Percentiles rank a stretch among this genome's conserved stretches.
These are phyloP conservation scores for Botrytis fragariae DNA, from an alignment of 2,329 filamentous ascomycete genomes.

Conservation along the genomic window DNA sequence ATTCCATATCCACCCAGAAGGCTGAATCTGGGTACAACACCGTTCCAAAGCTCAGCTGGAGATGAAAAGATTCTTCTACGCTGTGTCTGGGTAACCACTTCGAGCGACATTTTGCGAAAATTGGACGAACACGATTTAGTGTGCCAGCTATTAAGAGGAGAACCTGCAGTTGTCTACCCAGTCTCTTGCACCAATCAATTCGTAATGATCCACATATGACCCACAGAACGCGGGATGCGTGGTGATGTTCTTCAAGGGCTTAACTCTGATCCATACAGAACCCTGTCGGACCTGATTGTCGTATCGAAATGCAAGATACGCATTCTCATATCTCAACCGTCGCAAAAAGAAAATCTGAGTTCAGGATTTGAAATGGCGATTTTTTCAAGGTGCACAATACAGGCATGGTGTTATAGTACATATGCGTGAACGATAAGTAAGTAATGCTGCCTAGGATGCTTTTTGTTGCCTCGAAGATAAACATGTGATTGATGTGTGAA, in stretches of 20 bases:
- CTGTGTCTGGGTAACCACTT: not conserved
- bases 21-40: conserved; percentile 1
- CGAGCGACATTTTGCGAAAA: not conserved
- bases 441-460: not conserved
- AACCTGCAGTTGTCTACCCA: not conserved
- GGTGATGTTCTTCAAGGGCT: conserved; percentile 2
- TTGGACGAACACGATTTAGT: not conserved
- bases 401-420: not conserved
- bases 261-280: not conserved
- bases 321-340: not conserved
- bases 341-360: not conserved
- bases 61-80: not conserved
- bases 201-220: not conserved
- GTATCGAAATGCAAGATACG: not conserved
- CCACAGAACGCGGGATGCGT: not conserved
- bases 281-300: not conserved
- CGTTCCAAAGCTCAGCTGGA: conserved; percentile 3
- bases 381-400: not conserved
- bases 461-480: not conserved
- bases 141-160: not conserved
- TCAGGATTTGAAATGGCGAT: not conserved
- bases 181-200: not conserved
- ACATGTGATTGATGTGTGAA: not conserved
- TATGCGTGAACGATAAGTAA: not conserved
- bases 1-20: not conserved